Percentiles rank a stretch among this genome's conserved stretches.
Evolutionary conservation across 1,139 yeast species (phyloP).

Genomic region (Nematodospora anomalae): DNA sequence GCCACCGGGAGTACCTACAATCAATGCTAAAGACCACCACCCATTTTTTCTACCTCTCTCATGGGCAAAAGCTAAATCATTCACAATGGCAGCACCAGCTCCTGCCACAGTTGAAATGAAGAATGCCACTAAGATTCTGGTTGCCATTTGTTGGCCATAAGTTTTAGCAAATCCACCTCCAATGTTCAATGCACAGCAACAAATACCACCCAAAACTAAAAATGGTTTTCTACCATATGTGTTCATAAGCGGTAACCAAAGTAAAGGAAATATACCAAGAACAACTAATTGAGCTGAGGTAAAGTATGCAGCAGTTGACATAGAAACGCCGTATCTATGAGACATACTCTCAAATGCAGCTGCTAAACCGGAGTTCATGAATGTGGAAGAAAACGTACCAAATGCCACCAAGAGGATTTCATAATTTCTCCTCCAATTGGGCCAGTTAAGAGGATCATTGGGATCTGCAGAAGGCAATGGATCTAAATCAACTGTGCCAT

Average conservation of each 20-base stretch:
- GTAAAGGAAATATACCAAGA: constrained; percentile 17
- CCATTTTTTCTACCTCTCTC: constrained; percentile 21
- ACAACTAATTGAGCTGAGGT: constrained; percentile 19
- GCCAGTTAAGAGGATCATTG: constrained; percentile 20
- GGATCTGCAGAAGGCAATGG: constrained; percentile 20
- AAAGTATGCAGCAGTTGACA: constrained; percentile 18
- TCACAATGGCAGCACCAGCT: constrained; percentile 18
- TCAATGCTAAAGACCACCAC: constrained; percentile 19
- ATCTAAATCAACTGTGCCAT: constrained; percentile 18
- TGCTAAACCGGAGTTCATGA: constrained; percentile 20
- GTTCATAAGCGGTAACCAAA: constrained; percentile 21
- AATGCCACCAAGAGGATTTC: constrained; percentile 17
- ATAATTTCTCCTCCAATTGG: constrained; percentile 15
- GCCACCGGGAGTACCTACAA: constrained; percentile 19
- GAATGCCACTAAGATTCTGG: constrained; percentile 16
- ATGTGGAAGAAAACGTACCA: constrained; percentile 17
- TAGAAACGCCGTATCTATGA: constrained; percentile 13
- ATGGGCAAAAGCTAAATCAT: constrained; percentile 18
- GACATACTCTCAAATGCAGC: constrained; percentile 19
- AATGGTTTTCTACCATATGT: constrained; percentile 17
- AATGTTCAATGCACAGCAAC: constrained; percentile 16
- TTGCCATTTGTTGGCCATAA: constrained; percentile 19
- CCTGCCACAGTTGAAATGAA: constrained; percentile 18
- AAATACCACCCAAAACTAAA: constrained; percentile 13
- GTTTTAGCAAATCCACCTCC: constrained; percentile 19